phyloP scores from a whole-genome alignment of 169 alveolate species.

The Cyclospora cayetanensis region DNA sequence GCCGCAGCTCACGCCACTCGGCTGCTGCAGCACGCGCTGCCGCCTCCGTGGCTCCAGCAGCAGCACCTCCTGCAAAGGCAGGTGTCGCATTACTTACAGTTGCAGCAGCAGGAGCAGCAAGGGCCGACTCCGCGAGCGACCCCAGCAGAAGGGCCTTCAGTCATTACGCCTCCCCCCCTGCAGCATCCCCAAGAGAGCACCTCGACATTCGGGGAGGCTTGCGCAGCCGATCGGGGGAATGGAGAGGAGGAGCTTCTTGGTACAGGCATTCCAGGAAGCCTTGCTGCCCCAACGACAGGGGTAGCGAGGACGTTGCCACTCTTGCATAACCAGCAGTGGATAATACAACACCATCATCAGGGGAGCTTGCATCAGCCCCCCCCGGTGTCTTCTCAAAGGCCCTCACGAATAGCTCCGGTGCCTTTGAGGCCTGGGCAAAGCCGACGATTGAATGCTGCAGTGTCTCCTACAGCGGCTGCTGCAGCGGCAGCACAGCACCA shows the following conservation, averaged over 20 bases:
- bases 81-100: constrained; percentile 9
- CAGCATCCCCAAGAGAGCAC: background rate
- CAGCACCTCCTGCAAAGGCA: constrained; percentile 30
- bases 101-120: constrained; percentile 42
- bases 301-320: background rate
- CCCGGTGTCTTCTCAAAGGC: background rate
- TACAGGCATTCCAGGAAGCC: background rate
- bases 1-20: constrained; percentile 17
- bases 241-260: background rate
- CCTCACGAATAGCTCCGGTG: constrained; percentile 14
- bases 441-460: background rate
- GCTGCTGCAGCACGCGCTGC: constrained; percentile 37
- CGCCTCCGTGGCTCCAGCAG: constrained; percentile 47
- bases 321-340: constrained; percentile 36
- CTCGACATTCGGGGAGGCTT: background rate
- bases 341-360: background rate
- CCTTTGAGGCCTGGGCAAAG: constrained; percentile 50
- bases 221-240: background rate
- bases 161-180: background rate
- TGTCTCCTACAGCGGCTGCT: constrained; percentile 19
- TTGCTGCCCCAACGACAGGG: background rate
- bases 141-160: background rate
- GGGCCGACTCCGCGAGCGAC: background rate
- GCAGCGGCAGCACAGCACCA: constrained; percentile 33
- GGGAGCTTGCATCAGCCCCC: background rate